Conservation (phyloP, 1,284 basidiomycete genomes). For the Macrocystidia cucumis region DNA sequence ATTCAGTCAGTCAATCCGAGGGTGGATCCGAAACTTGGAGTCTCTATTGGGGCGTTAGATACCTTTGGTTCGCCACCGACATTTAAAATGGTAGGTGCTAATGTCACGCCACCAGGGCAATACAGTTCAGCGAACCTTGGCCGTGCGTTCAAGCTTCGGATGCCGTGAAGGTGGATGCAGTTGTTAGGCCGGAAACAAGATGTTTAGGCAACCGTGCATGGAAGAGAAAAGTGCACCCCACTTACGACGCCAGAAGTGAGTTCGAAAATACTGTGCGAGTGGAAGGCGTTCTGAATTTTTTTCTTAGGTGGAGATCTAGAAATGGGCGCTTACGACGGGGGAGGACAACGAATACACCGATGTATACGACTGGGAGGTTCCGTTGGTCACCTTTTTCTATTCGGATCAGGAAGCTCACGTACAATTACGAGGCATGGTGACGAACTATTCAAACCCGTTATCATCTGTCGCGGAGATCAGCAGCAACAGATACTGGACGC, state of each 20-base stretch:
- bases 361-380: conserved; percentile 9
- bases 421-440: conserved; percentile 10
- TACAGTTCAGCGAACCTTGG: conserved; percentile 7
- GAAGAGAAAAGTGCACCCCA: neutral
- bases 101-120: too few species aligned
- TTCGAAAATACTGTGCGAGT: conserved; percentile 13
- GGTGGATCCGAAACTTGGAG: too few species aligned
- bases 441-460: conserved; percentile 6
- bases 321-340: conserved; percentile 9
- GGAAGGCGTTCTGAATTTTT: too few species aligned
- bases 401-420: too few species aligned
- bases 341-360: conserved; percentile 11
- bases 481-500: neutral
- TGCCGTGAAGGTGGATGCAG: neutral
- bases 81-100: too few species aligned
- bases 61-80: too few species aligned
- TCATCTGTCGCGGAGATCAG: neutral
- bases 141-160: conserved; percentile 8
- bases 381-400: too few species aligned
- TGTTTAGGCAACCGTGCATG: too few species aligned
- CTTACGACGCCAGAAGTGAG: conserved; percentile 14
- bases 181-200: neutral
- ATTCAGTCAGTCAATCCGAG: too few species aligned
- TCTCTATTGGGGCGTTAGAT: too few species aligned
- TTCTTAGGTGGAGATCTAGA: too few species aligned